Percentiles rank a stretch among this genome's conserved stretches.
These are phyloP conservation scores for Trametes villosa DNA, from an alignment of 768 basidiomycete species.

Conservation along the genomic window DNA sequence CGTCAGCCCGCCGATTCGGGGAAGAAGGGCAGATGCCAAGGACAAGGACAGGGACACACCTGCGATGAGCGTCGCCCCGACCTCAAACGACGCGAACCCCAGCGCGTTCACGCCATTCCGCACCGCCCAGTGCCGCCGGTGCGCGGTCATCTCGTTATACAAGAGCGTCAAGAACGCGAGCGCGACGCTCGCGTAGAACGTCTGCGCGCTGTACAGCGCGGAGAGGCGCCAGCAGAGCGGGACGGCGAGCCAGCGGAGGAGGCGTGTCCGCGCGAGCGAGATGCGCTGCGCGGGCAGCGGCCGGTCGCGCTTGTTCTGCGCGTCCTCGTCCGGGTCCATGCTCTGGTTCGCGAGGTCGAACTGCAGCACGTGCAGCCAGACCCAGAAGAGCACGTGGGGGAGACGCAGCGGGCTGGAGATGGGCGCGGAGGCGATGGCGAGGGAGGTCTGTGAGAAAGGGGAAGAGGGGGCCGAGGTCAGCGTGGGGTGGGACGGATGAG, in stretches of 20 bases:
- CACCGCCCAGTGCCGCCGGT: constrained; percentile 22
- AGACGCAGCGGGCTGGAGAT: background rate
- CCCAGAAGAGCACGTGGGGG: no score
- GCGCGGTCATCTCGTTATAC: constrained; percentile 29
- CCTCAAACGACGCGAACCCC: constrained; percentile 25
- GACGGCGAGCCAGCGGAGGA: constrained; percentile 29
- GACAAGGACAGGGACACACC: constrained; percentile 4
- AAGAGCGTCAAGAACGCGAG: constrained; percentile 22
- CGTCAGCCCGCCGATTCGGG: background rate
- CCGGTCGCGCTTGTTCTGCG: constrained; percentile 30
- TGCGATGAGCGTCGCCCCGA: constrained; percentile 30
- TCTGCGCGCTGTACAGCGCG: constrained; percentile 16
- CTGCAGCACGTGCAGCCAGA: constrained; percentile 37
- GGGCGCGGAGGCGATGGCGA: constrained; percentile 25
- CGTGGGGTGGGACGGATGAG: background rate
- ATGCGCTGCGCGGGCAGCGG: constrained; percentile 32
- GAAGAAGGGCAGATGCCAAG: background rate
- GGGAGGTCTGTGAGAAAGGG: constrained; percentile 10
- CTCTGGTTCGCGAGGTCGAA: constrained; percentile 35
- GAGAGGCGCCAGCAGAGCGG: constrained; percentile 22
- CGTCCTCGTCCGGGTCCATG: constrained; percentile 31
- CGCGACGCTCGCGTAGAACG: constrained; percentile 19
- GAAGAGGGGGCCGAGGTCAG: no score
- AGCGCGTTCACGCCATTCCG: constrained; percentile 25
- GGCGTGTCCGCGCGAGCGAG: constrained; percentile 15